Conservation (phyloP, 495 filamentous ascomycete species). For the Xeromyces bisporus region DNA sequence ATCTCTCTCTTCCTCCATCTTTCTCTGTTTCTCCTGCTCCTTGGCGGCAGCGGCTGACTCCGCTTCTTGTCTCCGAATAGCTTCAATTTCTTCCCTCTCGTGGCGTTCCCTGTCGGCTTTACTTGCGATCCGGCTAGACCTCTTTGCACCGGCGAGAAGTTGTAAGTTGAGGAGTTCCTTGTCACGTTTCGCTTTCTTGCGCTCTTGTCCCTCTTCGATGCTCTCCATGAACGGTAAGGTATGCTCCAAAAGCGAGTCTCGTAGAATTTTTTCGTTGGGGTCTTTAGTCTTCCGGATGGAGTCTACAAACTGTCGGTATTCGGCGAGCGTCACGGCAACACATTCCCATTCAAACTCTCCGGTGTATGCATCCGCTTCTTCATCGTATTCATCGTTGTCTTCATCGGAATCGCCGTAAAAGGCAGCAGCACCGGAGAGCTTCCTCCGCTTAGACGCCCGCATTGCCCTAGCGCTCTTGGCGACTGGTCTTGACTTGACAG, state of each 20-base stretch:
- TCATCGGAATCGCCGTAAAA: conserved; percentile 40
- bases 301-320: conserved; percentile 58
- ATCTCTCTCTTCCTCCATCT: conserved; percentile 60
- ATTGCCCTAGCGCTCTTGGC: conserved; percentile 53
- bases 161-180: conserved; percentile 66
- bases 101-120: conserved; percentile 63
- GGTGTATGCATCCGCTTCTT: conserved; percentile 21
- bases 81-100: conserved; percentile 53
- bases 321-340: conserved; percentile 57
- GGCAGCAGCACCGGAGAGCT: conserved; percentile 33
- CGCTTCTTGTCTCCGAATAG: conserved; percentile 47
- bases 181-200: conserved; percentile 51
- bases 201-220: conserved; percentile 56
- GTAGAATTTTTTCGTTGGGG: conserved; percentile 62
- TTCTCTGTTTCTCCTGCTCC: conserved; percentile 48
- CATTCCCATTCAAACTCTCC: conserved; percentile 79
- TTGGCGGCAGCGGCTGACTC: conserved; percentile 51
- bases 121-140: conserved; percentile 71
- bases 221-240: conserved; percentile 72
- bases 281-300: conserved; percentile 58
- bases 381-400: conserved; percentile 14
- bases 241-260: conserved; percentile 49
- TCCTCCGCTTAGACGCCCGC: conserved; percentile 59
- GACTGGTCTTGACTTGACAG: conserved; percentile 57
- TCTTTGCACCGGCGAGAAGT: conserved; percentile 80